Percentiles rank a stretch among this genome's conserved stretches.
phyloP scores from a whole-genome alignment of 805 yeast genomes.

The Starmerella floricola region DNA sequence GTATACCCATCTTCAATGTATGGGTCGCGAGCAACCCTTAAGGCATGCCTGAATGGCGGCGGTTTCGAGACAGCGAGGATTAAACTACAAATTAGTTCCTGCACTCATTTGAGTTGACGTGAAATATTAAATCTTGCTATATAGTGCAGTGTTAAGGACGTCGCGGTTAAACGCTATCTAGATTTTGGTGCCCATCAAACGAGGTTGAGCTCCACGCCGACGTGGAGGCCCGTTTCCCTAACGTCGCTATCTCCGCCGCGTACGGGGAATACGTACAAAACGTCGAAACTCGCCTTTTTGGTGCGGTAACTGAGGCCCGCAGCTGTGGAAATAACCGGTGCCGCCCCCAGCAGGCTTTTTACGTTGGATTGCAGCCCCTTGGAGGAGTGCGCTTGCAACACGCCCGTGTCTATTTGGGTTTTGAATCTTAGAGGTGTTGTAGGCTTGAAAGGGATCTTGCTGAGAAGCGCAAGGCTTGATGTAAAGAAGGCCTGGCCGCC shows the following conservation, averaged over 20 bases:
- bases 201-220: constrained; percentile 42
- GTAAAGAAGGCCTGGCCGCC: constrained; percentile 59
- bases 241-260: constrained; percentile 37
- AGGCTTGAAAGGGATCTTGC: constrained; percentile 43
- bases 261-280: constrained; percentile 50
- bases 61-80: too few relatives aligned
- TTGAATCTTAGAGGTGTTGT: constrained; percentile 48
- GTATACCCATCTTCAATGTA: too few relatives aligned
- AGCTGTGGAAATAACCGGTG: constrained; percentile 37
- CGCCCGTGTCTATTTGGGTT: constrained; percentile 54
- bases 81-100: too few relatives aligned
- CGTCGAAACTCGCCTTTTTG: constrained; percentile 49
- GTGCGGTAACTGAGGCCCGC: constrained; percentile 47
- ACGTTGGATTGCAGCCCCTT: constrained; percentile 16
- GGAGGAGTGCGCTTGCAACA: constrained; percentile 27
- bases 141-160: too few relatives aligned
- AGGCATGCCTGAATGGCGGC: too few relatives aligned
- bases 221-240: constrained; percentile 46
- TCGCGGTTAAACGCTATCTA: too few relatives aligned
- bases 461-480: constrained; percentile 43
- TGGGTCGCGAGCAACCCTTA: too few relatives aligned
- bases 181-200: constrained; percentile 3
- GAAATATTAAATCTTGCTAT: too few relatives aligned
- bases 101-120: too few relatives aligned
- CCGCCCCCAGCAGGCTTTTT: constrained; percentile 24